A percentile compares a stretch with the other conserved stretches of the same genome.
These are phyloP conservation scores for Leishmania tropica DNA, from an alignment of 208 protist genomes.

Conservation along the genomic window DNA sequence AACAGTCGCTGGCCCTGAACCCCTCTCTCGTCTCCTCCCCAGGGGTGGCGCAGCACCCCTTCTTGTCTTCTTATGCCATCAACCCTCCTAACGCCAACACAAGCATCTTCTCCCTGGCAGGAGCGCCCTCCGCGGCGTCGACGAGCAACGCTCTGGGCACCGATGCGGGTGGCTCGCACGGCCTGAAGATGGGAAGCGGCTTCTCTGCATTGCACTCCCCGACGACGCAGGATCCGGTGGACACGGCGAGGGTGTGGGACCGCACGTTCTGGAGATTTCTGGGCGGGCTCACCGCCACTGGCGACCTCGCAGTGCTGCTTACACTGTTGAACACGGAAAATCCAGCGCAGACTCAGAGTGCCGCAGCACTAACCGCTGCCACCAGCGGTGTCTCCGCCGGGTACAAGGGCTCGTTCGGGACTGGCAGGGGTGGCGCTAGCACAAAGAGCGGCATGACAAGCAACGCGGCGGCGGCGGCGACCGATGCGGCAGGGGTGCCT, in stretches of 20 bases:
- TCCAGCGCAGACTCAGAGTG: constrained; percentile 6
- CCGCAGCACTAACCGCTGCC: not conserved
- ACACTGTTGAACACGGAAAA: constrained; percentile 21
- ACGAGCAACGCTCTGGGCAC: constrained; percentile 3
- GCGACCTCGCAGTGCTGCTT: constrained; percentile 38
- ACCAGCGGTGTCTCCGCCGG: not conserved
- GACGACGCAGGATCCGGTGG: constrained; percentile 25
- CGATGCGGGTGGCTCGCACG: constrained; percentile 10
- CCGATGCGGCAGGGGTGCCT: constrained; percentile 9
- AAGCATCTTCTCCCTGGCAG: constrained; percentile 7
- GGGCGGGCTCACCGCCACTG: constrained; percentile 34
- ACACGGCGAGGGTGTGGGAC: constrained; percentile 40
- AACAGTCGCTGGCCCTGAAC: not conserved
- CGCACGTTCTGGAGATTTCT: constrained; percentile 48
- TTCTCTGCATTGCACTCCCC: constrained; percentile 7
- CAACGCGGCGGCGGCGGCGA: not conserved
- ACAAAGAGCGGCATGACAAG: not conserved
- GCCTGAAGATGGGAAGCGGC: not conserved
- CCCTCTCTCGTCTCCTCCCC: not conserved
- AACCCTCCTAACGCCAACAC: not conserved
- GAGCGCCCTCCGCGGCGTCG: not conserved
- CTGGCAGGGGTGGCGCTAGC: not conserved
- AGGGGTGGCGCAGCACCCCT: not conserved
- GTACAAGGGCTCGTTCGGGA: not conserved
- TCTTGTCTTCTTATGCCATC: not conserved